Evolutionary conservation across 139 green algal species (phyloP).

Genomic region (Chlorella sp.): DNA sequence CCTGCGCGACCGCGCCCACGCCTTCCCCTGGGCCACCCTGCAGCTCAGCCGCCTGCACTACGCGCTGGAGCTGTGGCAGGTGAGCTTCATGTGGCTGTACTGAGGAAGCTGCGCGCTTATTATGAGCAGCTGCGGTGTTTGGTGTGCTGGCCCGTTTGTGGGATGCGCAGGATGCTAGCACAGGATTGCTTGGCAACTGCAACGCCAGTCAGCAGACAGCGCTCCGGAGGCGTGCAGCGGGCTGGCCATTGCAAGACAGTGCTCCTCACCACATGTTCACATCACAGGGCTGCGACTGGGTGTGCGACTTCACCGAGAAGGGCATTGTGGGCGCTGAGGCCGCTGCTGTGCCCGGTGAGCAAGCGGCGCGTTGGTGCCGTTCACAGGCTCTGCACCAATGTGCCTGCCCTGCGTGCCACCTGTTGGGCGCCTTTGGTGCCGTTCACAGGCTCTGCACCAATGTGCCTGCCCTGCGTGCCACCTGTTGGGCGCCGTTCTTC

Average conservation of each 20-base stretch:
- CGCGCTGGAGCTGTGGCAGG: constrained; percentile 31
- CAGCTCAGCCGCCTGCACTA: constrained; percentile 12
- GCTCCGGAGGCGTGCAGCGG: no score
- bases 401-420: no score
- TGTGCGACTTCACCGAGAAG: not conserved
- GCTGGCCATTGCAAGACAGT: no score
- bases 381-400: not conserved
- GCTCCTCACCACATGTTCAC: no score
- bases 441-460: not conserved
- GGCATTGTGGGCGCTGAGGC: not conserved
- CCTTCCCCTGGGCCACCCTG: constrained; percentile 20
- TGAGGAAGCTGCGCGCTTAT: not conserved
- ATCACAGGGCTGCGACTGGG: constrained; percentile 12
- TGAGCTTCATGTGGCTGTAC: not conserved
- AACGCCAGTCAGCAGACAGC: not conserved
- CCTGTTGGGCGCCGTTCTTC: no score
- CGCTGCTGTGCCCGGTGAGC: not conserved
- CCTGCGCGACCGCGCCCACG: not conserved
- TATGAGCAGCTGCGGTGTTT: not conserved
- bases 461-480: no score
- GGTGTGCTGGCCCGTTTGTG: not conserved
- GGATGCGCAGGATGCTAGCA: not conserved
- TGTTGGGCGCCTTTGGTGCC: not conserved
- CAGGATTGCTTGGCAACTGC: not conserved
- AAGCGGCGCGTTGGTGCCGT: not conserved